Percentiles rank a stretch among this genome's conserved stretches.
Evolutionary conservation across 2,329 filamentous ascomycete species (phyloP).

Genomic region (Colletotrichum sp.): DNA sequence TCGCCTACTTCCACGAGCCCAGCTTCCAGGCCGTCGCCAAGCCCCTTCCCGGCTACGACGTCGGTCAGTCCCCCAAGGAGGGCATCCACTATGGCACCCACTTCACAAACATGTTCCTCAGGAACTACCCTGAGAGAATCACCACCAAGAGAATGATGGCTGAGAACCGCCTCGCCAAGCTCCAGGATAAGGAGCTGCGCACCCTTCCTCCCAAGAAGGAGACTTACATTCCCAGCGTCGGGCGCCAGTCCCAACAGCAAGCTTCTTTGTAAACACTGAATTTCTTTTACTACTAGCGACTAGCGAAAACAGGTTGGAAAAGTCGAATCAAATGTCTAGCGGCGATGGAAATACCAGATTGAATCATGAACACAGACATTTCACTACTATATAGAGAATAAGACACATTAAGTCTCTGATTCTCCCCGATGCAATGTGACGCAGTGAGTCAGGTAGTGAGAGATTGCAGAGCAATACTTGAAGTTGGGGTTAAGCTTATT

Average conservation of each 20-base stretch:
- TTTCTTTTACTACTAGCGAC: not conserved
- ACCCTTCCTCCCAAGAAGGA: slow-evolving; percentile 7
- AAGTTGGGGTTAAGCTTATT: not conserved
- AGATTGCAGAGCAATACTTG: not conserved
- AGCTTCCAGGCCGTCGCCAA: slow-evolving; percentile 50
- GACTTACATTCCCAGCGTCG: not conserved
- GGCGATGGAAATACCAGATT: not conserved
- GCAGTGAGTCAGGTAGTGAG: not conserved
- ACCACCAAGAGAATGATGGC: slow-evolving; percentile 43
- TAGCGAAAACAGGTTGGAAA: not conserved
- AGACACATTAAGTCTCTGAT: not conserved
- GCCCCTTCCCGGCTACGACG: slow-evolving; percentile 44
- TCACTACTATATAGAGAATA: not conserved
- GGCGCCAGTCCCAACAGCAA: not conserved
- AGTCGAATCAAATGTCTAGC: not conserved
- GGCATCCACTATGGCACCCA: slow-evolving; percentile 57
- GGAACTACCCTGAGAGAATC: slow-evolving; percentile 52
- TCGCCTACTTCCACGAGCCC: slow-evolving; percentile 58
- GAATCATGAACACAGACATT: not conserved
- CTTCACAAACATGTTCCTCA: slow-evolving; percentile 56
- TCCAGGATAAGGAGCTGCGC: slow-evolving; percentile 29
- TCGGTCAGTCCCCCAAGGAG: slow-evolving; percentile 32
- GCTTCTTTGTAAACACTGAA: not conserved
- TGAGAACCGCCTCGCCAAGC: slow-evolving; percentile 33
- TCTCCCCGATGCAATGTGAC: not conserved